These are phyloP conservation scores for Lactarius pseudohatsudake DNA, from an alignment of 768 basidiomycete species.

Conservation along the genomic window DNA sequence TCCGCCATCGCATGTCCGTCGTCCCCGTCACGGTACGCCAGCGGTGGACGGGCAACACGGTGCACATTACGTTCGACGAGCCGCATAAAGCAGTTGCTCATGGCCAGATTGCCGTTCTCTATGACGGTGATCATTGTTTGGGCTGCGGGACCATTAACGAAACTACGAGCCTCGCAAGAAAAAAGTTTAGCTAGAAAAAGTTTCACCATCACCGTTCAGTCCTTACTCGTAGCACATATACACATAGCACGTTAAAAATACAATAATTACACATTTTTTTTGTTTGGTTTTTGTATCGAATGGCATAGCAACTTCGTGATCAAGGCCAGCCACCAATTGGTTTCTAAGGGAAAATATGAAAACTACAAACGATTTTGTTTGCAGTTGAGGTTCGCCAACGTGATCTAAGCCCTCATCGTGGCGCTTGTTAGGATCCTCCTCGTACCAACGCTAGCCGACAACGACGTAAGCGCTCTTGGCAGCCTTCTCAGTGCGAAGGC, in stretches of 20 bases:
- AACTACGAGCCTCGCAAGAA: background rate
- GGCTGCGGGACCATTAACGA: slow-evolving; percentile 71
- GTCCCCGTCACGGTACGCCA: slow-evolving; percentile 35
- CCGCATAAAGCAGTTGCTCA: slow-evolving; percentile 69
- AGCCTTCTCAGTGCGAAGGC: slow-evolving; percentile 12
- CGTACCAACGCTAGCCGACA: background rate
- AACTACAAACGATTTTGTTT: slow-evolving; percentile 4
- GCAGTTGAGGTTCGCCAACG: background rate
- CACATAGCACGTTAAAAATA: background rate
- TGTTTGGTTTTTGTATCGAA: background rate
- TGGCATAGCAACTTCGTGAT: slow-evolving; percentile 12
- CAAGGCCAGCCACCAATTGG: slow-evolving; percentile 2
- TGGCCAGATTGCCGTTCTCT: slow-evolving; percentile 80
- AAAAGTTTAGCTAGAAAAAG: background rate
- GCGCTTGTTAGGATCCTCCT: background rate
- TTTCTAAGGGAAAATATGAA: slow-evolving; percentile 10
- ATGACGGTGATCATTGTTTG: slow-evolving; percentile 73
- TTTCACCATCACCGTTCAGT: background rate
- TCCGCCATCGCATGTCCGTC: slow-evolving; percentile 67
- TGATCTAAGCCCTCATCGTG: background rate
- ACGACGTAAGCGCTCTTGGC: slow-evolving; percentile 1
- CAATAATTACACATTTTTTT: background rate
- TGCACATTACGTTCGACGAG: slow-evolving; percentile 53
- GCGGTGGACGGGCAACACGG: slow-evolving; percentile 25
- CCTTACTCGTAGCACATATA: background rate